Evolutionary conservation across 306 rosid genomes (phyloP).

Genomic region (Fagus sylvatica): DNA sequence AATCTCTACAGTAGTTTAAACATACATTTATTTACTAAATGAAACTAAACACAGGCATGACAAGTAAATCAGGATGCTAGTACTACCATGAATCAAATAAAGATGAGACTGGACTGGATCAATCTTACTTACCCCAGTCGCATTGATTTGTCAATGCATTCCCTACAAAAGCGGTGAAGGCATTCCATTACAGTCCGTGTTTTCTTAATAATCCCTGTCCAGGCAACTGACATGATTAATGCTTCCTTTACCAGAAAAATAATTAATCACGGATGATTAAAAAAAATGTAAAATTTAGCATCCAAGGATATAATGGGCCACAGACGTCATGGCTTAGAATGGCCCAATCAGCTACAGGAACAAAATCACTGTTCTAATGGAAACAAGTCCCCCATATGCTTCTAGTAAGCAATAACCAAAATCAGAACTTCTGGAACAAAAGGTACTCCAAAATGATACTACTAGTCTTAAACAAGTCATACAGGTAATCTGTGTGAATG

Average conservation of each 20-base stretch:
- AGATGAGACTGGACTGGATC: constrained; percentile 18
- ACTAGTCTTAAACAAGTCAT: not conserved
- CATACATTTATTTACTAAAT: constrained; percentile 7
- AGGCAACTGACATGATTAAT: constrained; percentile 10
- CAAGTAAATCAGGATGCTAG: constrained; percentile 10
- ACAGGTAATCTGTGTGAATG: not conserved
- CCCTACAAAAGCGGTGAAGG: constrained; percentile 96
- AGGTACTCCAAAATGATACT: not conserved
- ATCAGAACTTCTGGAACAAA: not conserved
- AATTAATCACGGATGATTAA: not conserved
- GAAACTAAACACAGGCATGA: constrained; percentile 19
- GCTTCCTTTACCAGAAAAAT: constrained; percentile 5
- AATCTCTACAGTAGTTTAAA: constrained; percentile 1
- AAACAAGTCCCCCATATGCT: too few species aligned
- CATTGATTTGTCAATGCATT: constrained; percentile 97
- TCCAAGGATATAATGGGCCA: not conserved
- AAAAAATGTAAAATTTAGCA: not conserved
- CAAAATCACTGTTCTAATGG: too few species aligned
- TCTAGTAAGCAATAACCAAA: not conserved
- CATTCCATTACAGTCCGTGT: constrained; percentile 98
- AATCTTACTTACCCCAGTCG: constrained; percentile 68
- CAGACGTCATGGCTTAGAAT: not conserved
- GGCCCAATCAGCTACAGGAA: too few species aligned
- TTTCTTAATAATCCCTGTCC: constrained; percentile 82
- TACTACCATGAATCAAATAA: constrained; percentile 22